Base-by-base conservation (phyloP, 2,329 filamentous ascomycete species). In the Salinomyces thailandicus region DNA sequence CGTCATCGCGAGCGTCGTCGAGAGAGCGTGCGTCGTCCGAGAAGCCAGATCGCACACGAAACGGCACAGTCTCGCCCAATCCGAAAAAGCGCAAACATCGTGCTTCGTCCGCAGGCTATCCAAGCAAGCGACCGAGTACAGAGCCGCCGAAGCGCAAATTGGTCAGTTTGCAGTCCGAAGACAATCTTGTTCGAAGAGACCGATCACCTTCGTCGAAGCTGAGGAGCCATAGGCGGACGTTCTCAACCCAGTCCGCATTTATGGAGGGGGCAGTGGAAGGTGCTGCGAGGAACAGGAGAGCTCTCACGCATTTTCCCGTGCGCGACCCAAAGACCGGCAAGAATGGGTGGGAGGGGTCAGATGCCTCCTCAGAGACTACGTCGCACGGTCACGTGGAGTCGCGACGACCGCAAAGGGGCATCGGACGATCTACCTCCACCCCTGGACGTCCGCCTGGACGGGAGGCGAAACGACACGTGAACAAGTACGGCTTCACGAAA, bases 401-500 rank as follows among this genome's bases (percentile, higher is more conserved):
- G 18, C 61, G 62, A 41, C 59, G 64, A 69, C 78, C 48, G 77
- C 84, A 33, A 71, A 82, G 57, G 30, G 55, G 53, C 13, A 46
- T 55, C 27, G 55, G 39, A 72, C 77, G 49, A 78, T 62, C 65
- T 6, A 54, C 66, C 38, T 67, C 65, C 8, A 68, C 66, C 8
- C 65, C 67, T 12, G 66, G 62, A 7, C 58, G 65, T 31, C 58
- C 47, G 18, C 76, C 84, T 59, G 75, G 76, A 2, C 81, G 53
- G 6, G 52, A 57, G 39, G 52, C 85, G 55, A 93, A 89, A 59
- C 89, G 91, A 50, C 81, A 89, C 53, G 77, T 89, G 15, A 91
- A 96, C 61, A 83, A 85, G 37, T 93, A 93, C 56, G 91, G 91
- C 15, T 82, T 93, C 48, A 98, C 91, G 4, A 75, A 81, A 36